A percentile compares a stretch with the other conserved stretches of the same genome.
phyloP scores from a whole-genome alignment of 495 filamentous ascomycete genomes.

The Xylaria curta region DNA sequence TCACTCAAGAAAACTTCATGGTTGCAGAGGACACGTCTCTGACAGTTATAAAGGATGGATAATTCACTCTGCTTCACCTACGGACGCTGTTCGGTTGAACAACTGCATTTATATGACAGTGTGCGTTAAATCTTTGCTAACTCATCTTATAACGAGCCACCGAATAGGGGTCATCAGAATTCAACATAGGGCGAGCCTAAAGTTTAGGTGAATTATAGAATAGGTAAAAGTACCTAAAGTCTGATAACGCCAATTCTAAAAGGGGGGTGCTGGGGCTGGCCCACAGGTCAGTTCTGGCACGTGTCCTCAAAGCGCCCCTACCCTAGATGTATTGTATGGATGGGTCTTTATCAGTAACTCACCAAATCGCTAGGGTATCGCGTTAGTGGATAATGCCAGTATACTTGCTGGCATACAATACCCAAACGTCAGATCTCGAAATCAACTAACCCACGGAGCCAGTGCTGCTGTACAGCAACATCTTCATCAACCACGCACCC shows the following conservation, averaged over 20 bases:
- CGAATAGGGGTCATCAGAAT: neutral
- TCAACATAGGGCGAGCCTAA: neutral
- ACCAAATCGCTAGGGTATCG: neutral
- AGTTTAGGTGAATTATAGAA: neutral
- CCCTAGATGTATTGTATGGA: slow-evolving; percentile 6
- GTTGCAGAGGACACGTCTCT: neutral
- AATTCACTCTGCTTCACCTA: neutral
- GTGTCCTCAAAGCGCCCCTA: slow-evolving; percentile 36
- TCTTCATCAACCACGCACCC: neutral
- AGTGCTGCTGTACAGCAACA: neutral
- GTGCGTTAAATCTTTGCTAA: neutral
- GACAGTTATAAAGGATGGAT: neutral
- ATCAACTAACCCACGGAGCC: neutral
- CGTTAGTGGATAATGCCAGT: slow-evolving; percentile 34
- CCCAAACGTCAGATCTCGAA: slow-evolving; percentile 8
- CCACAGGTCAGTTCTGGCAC: slow-evolving; percentile 29
- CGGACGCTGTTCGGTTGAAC: neutral
- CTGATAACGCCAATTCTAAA: neutral
- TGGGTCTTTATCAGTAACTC: slow-evolving; percentile 16
- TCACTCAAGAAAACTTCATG: neutral
- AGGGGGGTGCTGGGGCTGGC: neutral
- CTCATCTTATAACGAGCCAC: neutral
- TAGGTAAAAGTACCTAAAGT: no score
- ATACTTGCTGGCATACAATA: neutral
- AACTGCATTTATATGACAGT: neutral